Conservation (phyloP, 371 early-diverging fungal species). For the Circinella umbellata region DNA sequence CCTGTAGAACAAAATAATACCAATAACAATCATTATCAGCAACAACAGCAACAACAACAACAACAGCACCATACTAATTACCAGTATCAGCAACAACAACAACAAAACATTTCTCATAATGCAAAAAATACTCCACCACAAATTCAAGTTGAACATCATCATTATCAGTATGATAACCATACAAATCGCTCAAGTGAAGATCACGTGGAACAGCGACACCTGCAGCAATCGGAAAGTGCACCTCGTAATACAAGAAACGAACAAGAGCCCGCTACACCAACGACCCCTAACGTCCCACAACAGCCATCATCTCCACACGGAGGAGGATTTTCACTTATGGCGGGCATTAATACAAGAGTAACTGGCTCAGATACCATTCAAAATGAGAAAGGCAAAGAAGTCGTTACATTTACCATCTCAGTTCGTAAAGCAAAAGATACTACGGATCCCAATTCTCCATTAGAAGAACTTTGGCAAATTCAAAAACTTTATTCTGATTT, state of each 20-base stretch:
- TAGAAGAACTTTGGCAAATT: slow-evolving; percentile 75
- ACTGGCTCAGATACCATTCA: slow-evolving; percentile 65
- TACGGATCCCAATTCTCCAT: slow-evolving; percentile 23
- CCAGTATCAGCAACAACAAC: not conserved
- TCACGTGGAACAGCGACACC: slow-evolving; percentile 3
- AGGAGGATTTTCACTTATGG: slow-evolving; percentile 25
- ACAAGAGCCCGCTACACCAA: slow-evolving; percentile 10
- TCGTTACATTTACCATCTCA: slow-evolving; percentile 56
- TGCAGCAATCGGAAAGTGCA: slow-evolving; percentile 1
- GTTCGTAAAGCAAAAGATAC: slow-evolving; percentile 38
- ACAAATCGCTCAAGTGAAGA: not conserved
- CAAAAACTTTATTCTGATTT: slow-evolving; percentile 87
- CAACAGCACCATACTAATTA: slow-evolving; percentile 7
- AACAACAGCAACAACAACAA: slow-evolving; percentile 1
- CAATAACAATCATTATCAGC: not conserved
- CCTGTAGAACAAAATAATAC: not conserved
- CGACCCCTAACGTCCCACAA: not conserved
- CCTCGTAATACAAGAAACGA: not conserved
- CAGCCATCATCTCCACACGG: slow-evolving; percentile 16
- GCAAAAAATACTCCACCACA: not conserved
- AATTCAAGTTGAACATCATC: slow-evolving; percentile 1
- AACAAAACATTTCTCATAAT: slow-evolving; percentile 1
- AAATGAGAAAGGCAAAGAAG: slow-evolving; percentile 76
- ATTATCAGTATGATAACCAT: not conserved
- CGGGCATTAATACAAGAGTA: slow-evolving; percentile 60